Conservation (phyloP, 176 grass and related monocot genomes). For the Pharus latifolius region DNA sequence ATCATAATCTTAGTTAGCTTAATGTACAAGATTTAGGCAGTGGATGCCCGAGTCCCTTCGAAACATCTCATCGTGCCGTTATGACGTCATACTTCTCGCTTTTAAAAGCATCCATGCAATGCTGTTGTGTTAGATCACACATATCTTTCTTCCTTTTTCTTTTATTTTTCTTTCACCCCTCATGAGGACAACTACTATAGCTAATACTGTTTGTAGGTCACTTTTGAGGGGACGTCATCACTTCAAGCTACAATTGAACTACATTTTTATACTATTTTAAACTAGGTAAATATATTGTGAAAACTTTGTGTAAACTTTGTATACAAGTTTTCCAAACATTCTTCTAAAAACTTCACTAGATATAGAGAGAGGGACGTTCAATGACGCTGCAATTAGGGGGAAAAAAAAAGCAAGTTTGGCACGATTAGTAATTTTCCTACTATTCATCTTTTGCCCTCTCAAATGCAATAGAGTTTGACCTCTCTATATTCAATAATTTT, state of each 20-base stretch:
- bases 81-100: conserved; percentile 7
- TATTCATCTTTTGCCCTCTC: too few relatives aligned
- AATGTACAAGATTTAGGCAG: conserved; percentile 32
- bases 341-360: too few relatives aligned
- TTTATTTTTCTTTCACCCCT: not conserved
- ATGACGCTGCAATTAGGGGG: too few relatives aligned
- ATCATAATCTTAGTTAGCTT: conserved; percentile 1
- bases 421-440: too few relatives aligned
- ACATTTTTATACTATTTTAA: too few relatives aligned
- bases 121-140: conserved; percentile 26
- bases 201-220: not conserved
- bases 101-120: not conserved
- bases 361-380: too few relatives aligned
- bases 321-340: too few relatives aligned
- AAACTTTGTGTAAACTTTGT: too few relatives aligned
- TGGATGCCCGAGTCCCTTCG: conserved; percentile 5
- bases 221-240: conserved; percentile 5
- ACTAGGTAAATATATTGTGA: too few relatives aligned
- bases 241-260: not conserved
- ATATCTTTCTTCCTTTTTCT: conserved; percentile 20
- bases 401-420: too few relatives aligned
- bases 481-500: too few relatives aligned
- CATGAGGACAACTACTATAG: conserved; percentile 19
- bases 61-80: conserved; percentile 24
- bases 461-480: too few relatives aligned